Conservation (phyloP, 164 flowering plant species). For the Umbellularia californica region DNA sequence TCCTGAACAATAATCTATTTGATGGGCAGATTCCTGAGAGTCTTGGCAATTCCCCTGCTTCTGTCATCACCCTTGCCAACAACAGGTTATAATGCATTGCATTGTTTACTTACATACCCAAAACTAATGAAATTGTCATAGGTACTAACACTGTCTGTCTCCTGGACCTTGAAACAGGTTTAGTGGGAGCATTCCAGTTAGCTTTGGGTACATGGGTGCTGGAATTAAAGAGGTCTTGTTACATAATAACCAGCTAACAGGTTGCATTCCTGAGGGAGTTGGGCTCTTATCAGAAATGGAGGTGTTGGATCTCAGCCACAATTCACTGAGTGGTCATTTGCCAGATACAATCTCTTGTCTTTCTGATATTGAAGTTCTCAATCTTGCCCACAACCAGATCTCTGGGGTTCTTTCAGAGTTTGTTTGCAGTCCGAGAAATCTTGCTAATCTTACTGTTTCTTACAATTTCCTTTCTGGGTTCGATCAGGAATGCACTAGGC, state of each 20-base stretch:
- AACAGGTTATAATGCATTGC: slow-evolving; percentile 36
- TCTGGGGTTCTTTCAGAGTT: slow-evolving; percentile 68
- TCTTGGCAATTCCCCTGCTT: slow-evolving; percentile 79
- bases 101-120: too few relatives aligned
- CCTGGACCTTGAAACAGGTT: slow-evolving; percentile 36
- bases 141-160: not conserved
- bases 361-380: slow-evolving; percentile 59
- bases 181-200: slow-evolving; percentile 59
- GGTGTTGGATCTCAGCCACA: slow-evolving; percentile 78
- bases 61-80: slow-evolving; percentile 87
- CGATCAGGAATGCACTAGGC: slow-evolving; percentile 48
- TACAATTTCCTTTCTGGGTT: slow-evolving; percentile 91
- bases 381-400: slow-evolving; percentile 68
- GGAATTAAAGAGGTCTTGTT: slow-evolving; percentile 70
- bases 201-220: slow-evolving; percentile 62
- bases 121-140: not conserved
- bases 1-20: slow-evolving; percentile 76
- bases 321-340: slow-evolving; percentile 71
- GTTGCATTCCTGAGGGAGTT: slow-evolving; percentile 85
- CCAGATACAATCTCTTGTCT: slow-evolving; percentile 81
- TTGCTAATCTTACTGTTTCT: slow-evolving; percentile 62
- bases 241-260: slow-evolving; percentile 73
- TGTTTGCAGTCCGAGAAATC: slow-evolving; percentile 57
- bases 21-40: slow-evolving; percentile 61
- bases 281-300: slow-evolving; percentile 63